Conservation (phyloP, 306 rosid genomes). For the Luffa acutangula region DNA sequence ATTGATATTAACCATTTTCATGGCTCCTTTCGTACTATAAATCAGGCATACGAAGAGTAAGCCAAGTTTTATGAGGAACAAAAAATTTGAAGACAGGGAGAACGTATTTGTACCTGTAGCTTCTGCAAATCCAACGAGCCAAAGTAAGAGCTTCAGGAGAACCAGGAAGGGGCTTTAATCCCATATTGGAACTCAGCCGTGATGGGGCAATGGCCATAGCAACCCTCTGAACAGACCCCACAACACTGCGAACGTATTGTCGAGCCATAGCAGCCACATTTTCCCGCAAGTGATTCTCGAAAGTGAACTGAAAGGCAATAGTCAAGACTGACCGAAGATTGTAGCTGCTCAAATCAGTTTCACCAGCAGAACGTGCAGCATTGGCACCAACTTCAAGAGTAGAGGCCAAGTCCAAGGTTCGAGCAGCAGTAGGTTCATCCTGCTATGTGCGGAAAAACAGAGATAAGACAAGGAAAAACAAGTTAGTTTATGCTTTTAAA, state of each 20-base stretch:
- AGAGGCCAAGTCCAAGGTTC: constrained; percentile 88
- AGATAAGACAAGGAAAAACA: not conserved
- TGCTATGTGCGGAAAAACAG: constrained; percentile 16
- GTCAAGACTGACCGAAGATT: constrained; percentile 85
- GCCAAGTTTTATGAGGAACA: not conserved
- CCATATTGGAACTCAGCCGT: constrained; percentile 41
- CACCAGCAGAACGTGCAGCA: constrained; percentile 42
- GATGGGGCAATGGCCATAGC: constrained; percentile 98
- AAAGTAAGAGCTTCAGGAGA: constrained; percentile 90
- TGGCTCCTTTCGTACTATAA: not conserved
- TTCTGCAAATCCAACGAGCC: constrained; percentile 71
- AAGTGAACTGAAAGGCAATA: constrained; percentile 87
- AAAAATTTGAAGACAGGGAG: not conserved
- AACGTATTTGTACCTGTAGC: constrained; percentile 47
- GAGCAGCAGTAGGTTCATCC: constrained; percentile 53
- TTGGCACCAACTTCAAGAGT: constrained; percentile 78
- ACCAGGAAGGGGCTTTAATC: constrained; percentile 70
- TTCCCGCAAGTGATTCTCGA: constrained; percentile 74
- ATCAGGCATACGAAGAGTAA: not conserved
- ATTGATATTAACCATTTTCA: not conserved
- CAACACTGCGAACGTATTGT: constrained; percentile 86
- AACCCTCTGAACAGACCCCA: constrained; percentile 92
- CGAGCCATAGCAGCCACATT: constrained; percentile 99
- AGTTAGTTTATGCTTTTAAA: not conserved
- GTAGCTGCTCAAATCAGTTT: constrained; percentile 42